A percentile compares a stretch with the other conserved stretches of the same genome.
Conservation (phyloP, 768 basidiomycete species). For the Tulasnella sp. region DNA sequence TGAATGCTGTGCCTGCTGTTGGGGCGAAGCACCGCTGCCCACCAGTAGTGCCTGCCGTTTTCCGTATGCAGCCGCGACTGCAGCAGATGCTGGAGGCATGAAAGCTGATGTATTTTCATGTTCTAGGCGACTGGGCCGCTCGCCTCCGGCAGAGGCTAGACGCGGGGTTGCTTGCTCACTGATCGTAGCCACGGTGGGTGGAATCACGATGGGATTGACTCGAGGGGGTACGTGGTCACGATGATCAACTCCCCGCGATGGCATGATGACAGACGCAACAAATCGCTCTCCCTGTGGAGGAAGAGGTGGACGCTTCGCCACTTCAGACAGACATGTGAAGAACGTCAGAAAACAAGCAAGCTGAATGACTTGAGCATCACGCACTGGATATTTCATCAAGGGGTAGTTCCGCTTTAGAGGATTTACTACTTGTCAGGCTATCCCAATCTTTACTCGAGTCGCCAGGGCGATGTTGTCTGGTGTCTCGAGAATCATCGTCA, state of each 20-base stretch:
- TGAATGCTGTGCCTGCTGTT: background rate
- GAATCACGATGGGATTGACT: background rate
- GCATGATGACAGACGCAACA: background rate
- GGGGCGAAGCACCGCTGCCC: background rate
- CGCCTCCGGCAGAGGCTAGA: background rate
- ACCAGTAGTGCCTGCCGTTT: background rate
- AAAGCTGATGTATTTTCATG: background rate
- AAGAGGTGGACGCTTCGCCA: background rate
- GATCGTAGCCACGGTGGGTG: background rate
- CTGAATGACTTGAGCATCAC: background rate
- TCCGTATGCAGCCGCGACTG: conserved; percentile 1
- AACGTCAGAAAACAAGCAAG: background rate
- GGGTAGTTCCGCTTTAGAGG: background rate
- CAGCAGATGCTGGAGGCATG: background rate
- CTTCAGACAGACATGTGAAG: background rate
- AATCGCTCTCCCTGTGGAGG: conserved; percentile 6
- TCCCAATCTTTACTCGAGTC: background rate
- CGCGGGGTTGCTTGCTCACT: background rate
- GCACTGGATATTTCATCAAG: background rate
- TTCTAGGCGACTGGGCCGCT: background rate
- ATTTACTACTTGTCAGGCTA: background rate
- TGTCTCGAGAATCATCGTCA: background rate
- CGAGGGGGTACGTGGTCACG: background rate
- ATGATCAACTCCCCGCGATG: background rate
- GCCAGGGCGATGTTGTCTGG: background rate